Base-by-base conservation (phyloP, 768 basidiomycete species). In the Termitomyces sp. region DNA sequence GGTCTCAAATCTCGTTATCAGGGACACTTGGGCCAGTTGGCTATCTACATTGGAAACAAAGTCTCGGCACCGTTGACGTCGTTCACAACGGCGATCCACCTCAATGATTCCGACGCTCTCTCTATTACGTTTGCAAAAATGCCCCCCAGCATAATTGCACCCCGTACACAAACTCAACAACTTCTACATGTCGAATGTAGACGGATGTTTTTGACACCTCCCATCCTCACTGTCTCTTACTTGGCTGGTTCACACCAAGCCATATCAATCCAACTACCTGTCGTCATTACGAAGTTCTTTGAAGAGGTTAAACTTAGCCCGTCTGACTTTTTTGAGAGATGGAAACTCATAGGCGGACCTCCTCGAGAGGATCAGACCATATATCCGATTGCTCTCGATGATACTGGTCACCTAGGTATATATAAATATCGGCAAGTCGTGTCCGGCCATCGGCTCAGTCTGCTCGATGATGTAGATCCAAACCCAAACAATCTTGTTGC, bases 1-100 rank as follows among this genome's bases (percentile, higher is more conserved):
- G 97, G 97, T 36, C 73, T 98, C 77, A 99, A 98, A 76, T 94
- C 95, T 33, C 89, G 95, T 67, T 99, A 91, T 71, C 96, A 98
- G 71, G 91, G 92, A 16, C 91, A 96, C 67, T 83, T 95, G 41
- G 97, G 96, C 16, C 93, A 98, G 67, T 68, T 99, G 50, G 95
- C 95, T 28, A 77, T 99, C 40, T 98, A 97, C 75, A 82, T 98
- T 62, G 97, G 97, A 64, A 99, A 98, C 80, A 99, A 99, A 71
- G 79, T 95, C 53, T 83, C 90, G 6, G 85, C 85, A 8, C 83
- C 96, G n/a, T 82, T 99, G 66, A 91, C 89, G 5, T 89, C 93
- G 18, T 94, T 99, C 74, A 95, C 93, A 5, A 88, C 93, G 6
- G 86, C 87, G 1, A 76, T 98, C 64, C 79, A 87, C 63, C 82